A percentile compares a stretch with the other conserved stretches of the same genome.
phyloP scores from a whole-genome alignment of 1,139 yeast species.

The Magnusiomyces magnusii region DNA sequence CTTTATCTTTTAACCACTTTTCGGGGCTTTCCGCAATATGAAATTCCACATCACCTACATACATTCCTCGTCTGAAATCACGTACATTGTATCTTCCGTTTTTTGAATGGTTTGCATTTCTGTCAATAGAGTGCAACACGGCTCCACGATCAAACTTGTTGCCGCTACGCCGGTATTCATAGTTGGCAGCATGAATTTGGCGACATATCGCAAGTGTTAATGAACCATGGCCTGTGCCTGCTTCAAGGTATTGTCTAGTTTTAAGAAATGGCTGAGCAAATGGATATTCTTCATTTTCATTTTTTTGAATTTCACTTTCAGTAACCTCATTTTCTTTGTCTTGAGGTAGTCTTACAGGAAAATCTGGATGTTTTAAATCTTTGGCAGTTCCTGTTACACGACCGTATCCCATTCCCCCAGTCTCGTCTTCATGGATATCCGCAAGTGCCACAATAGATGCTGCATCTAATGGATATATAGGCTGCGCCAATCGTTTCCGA shows the following conservation, averaged over 20 bases:
- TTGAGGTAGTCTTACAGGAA: conserved; percentile 1
- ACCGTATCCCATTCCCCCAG: conserved; percentile 6
- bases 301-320: not conserved
- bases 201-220: conserved; percentile 39
- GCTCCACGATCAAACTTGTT: conserved; percentile 34
- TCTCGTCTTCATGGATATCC: conserved; percentile 37
- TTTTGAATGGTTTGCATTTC: conserved; percentile 34
- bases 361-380: conserved; percentile 12
- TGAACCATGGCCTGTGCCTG: conserved; percentile 49
- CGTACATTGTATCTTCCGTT: conserved; percentile 36
- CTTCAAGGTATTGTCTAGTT: conserved; percentile 37
- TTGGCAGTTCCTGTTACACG: conserved; percentile 31
- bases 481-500: conserved; percentile 40
- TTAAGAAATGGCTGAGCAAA: not conserved
- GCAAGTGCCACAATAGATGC: conserved; percentile 40
- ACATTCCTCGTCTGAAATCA: conserved; percentile 38
- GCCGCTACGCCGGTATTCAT: conserved; percentile 23
- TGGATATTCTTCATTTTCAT: not conserved
- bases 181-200: conserved; percentile 39
- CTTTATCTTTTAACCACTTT: conserved; percentile 33
- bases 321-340: not conserved
- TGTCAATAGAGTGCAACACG: conserved; percentile 39
- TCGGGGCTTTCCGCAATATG: conserved; percentile 38
- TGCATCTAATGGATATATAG: conserved; percentile 44
- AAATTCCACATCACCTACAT: conserved; percentile 38